Conservation (phyloP, 2,329 filamentous ascomycete genomes). For the Claviceps sp. region DNA sequence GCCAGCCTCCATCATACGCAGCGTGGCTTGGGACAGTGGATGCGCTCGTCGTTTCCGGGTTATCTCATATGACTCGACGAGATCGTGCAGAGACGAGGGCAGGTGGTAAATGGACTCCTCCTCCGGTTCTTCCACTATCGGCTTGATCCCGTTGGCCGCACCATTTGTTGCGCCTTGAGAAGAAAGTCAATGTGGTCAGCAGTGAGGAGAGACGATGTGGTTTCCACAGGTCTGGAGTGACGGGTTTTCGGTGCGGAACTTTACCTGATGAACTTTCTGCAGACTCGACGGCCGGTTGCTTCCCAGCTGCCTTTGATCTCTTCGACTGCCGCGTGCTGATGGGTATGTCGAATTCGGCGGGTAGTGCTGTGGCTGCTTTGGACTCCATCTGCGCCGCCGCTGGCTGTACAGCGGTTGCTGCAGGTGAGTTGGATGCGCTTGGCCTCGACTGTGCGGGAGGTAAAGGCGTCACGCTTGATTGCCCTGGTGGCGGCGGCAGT, state of each 20-base stretch:
- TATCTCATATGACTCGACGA: conserved; percentile 81
- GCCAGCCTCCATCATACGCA: conserved; percentile 64
- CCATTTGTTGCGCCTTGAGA: conserved; percentile 33
- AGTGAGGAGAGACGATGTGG: neutral
- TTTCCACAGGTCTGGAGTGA: neutral
- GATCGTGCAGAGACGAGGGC: conserved; percentile 74
- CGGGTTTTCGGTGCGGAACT: neutral
- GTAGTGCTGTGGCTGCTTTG: neutral
- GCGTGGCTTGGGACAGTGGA: conserved; percentile 49
- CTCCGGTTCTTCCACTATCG: conserved; percentile 28
- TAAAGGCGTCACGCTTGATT: conserved; percentile 31
- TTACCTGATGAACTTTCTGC: conserved; percentile 33
- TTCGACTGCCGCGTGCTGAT: conserved; percentile 20
- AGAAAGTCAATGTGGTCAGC: neutral
- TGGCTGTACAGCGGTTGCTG: conserved; percentile 32
- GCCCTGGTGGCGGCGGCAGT: conserved; percentile 74
- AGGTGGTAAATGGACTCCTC: conserved; percentile 89
- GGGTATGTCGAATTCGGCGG: conserved; percentile 13
- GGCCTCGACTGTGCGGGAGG: conserved; percentile 40
- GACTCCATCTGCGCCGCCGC: conserved; percentile 21
- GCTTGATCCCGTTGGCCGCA: conserved; percentile 36
- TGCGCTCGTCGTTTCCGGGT: conserved; percentile 57
- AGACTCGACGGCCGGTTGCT: conserved; percentile 29
- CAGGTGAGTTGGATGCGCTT: conserved; percentile 43
- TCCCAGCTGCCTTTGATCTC: conserved; percentile 30